These are phyloP conservation scores for Capsicum pubescens DNA, from an alignment of 257 asterid genomes.

Conservation along the genomic window DNA sequence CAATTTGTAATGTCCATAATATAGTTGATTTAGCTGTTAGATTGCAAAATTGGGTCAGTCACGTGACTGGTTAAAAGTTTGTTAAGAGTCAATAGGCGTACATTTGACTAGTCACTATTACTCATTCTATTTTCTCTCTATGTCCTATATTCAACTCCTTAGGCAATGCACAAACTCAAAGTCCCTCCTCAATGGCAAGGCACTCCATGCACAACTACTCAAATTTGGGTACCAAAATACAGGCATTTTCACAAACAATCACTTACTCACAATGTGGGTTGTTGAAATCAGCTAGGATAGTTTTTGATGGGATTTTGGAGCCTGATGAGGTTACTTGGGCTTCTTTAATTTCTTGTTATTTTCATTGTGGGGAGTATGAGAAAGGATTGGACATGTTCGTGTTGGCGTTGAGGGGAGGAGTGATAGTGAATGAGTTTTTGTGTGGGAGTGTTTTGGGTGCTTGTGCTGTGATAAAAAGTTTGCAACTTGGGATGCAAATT, in stretches of 20 bases:
- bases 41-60: too few relatives aligned
- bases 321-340: slow-evolving; percentile 66
- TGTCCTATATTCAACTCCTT: slow-evolving; percentile 57
- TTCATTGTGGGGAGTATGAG: slow-evolving; percentile 60
- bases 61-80: too few relatives aligned
- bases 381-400: slow-evolving; percentile 63
- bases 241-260: slow-evolving; percentile 60
- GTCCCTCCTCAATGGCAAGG: slow-evolving; percentile 54
- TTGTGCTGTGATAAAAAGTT: slow-evolving; percentile 58
- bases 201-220: slow-evolving; percentile 63
- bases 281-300: slow-evolving; percentile 57
- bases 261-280: slow-evolving; percentile 62
- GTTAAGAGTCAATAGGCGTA: neutral
- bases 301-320: slow-evolving; percentile 62
- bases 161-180: slow-evolving; percentile 53
- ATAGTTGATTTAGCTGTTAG: too few relatives aligned
- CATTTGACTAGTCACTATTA: neutral
- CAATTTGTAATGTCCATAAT: too few relatives aligned
- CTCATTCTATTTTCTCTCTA: slow-evolving; percentile 13
- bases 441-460: slow-evolving; percentile 64
- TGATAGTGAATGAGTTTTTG: slow-evolving; percentile 61
- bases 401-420: slow-evolving; percentile 55
- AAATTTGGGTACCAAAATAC: slow-evolving; percentile 42
- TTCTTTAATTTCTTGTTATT: slow-evolving; percentile 60
- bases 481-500: slow-evolving; percentile 64